Base-by-base conservation (phyloP, 192 early-diverging fungal species). In the Coemansia sp. region DNA sequence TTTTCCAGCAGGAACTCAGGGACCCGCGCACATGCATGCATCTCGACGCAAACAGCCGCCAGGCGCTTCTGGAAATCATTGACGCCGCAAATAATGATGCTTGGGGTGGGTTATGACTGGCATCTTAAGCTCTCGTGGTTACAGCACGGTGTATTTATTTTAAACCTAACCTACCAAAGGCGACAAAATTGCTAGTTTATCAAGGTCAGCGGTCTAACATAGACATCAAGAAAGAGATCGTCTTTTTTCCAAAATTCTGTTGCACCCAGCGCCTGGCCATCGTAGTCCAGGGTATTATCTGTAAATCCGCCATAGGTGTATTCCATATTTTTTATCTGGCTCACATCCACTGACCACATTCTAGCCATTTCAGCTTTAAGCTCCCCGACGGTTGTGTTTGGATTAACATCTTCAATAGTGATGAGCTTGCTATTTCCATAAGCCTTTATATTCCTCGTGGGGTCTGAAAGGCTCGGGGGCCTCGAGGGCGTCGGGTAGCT, bases 11-110 rank as follows among this genome's bases (percentile, higher is more conserved):
- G 38, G 38, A 20, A 17, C 38, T 17, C 38, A 39, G 38, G 38
- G 38, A n/a, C n/a, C n/a, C 38, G 17, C 38, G 17, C n/a, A 39
- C 38, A 39, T 39, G 38, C 38, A 39, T 39, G 38, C 38, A 39
- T 7, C 38, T 17, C 4, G 38, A 39, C 38, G 38, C 7, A 39
- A 39, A 39, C 38, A 39, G 38, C 8, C 28, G 28, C 4, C 28
- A n/a, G 28, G 28, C 28, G 4, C 3, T 29, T 29, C 28, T 29
- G 28, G 28, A 29, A 29, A 29, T 29, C n/a, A n/a, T n/a, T n/a
- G n/a, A n/a, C n/a, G n/a, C n/a, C n/a, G n/a, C n/a, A n/a, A n/a
- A n/a, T n/a, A n/a, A n/a, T n/a, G n/a, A n/a, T n/a, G n/a, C n/a
- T n/a, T n/a, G n/a, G n/a, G n/a, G n/a, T n/a, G n/a, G n/a, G n/a